These are phyloP conservation scores for Rhinocladiella similis DNA, from an alignment of 2,329 filamentous ascomycete genomes.

Conservation along the genomic window DNA sequence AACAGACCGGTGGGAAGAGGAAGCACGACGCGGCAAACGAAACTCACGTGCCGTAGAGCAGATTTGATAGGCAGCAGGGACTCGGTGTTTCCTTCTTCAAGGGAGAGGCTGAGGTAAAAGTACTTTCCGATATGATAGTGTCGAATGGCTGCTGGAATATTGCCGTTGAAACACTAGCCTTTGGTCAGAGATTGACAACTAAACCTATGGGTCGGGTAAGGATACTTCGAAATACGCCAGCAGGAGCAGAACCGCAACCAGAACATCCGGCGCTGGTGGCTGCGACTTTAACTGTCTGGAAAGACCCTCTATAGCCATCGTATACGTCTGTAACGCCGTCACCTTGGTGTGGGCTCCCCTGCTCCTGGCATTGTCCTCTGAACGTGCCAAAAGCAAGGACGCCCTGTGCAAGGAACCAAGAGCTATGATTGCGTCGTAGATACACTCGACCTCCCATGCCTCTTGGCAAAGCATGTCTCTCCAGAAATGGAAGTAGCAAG, in stretches of 20 bases:
- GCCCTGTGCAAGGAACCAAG: constrained; percentile 28
- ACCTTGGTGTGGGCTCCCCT: constrained; percentile 24
- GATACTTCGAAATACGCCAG: constrained; percentile 6
- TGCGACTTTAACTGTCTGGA: constrained; percentile 6
- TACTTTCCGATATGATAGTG: constrained; percentile 5
- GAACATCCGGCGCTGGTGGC: background rate
- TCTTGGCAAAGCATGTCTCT: constrained; percentile 27
- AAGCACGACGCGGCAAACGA: constrained; percentile 19
- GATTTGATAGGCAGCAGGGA: background rate
- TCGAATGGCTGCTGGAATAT: constrained; percentile 7
- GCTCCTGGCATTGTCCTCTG: constrained; percentile 14
- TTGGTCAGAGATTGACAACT: background rate
- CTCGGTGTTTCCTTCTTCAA: background rate
- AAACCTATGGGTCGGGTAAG: background rate
- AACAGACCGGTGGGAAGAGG: constrained; percentile 13
- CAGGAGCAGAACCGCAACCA: background rate
- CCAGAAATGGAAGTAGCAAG: constrained; percentile 23
- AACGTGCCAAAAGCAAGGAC: constrained; percentile 20
- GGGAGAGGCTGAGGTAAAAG: background rate
- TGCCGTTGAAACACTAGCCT: constrained; percentile 6
- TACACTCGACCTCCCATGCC: constrained; percentile 28
- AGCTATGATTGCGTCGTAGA: constrained; percentile 27
- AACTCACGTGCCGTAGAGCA: constrained; percentile 20
- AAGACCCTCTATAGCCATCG: constrained; percentile 21
- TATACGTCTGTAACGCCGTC: constrained; percentile 24